phyloP scores from a whole-genome alignment of 2,329 filamentous ascomycete species.

The Alternaria burnsii region DNA sequence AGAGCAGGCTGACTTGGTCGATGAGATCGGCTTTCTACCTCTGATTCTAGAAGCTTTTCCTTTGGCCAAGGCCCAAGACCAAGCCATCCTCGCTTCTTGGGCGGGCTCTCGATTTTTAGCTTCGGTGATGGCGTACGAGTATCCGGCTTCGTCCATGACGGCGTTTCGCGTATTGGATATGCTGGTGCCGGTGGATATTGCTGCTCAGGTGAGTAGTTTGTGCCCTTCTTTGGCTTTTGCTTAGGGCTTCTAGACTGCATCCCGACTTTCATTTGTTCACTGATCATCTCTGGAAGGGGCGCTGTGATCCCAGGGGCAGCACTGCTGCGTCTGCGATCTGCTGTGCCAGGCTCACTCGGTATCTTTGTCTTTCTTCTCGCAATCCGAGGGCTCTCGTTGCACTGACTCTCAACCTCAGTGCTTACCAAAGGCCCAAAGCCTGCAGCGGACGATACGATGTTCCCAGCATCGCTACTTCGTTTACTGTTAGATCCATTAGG shows the following conservation, averaged over 20 bases:
- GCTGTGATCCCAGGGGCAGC: conserved; percentile 16
- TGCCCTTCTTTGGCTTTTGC: conserved; percentile 17
- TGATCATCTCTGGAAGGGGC: conserved; percentile 14
- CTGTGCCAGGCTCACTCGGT: not conserved
- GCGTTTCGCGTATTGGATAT: conserved; percentile 36
- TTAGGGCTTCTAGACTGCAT: not conserved
- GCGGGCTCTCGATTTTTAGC: conserved; percentile 5
- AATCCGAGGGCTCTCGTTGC: not conserved
- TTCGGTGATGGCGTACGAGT: conserved; percentile 23
- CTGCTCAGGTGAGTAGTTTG: conserved; percentile 24
- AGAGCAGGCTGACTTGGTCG: conserved; percentile 12
- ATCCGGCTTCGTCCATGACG: conserved; percentile 33
- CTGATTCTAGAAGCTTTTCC: conserved; percentile 1
- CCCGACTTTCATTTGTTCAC: not conserved
- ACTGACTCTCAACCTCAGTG: not conserved
- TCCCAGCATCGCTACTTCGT: conserved; percentile 23
- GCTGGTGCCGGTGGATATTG: conserved; percentile 35
- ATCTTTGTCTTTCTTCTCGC: not conserved
- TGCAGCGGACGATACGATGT: conserved; percentile 2
- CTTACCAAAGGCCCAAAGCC: conserved; percentile 15
- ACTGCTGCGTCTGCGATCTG: not conserved
- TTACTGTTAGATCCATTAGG: not conserved
- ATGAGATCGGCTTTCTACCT: not conserved
- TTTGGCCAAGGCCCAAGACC: conserved; percentile 19
- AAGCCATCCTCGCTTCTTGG: conserved; percentile 23